Conservation (phyloP, 2,329 filamentous ascomycete genomes). For the Ceratocystis huliohia region DNA sequence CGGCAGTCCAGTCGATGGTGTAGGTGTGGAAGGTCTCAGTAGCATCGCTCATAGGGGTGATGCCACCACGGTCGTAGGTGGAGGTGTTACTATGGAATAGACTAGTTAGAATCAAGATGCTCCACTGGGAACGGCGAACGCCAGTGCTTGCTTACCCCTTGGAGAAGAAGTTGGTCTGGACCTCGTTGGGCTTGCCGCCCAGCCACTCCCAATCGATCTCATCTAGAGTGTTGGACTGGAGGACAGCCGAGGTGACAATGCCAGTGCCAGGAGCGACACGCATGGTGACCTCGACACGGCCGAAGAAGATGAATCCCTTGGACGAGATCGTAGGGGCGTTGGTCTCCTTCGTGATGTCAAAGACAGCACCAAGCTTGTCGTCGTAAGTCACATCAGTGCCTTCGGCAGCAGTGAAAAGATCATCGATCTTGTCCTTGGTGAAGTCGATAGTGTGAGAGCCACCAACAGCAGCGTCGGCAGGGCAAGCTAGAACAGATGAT, state of each 20-base stretch:
- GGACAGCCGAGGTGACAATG: slow-evolving; percentile 77
- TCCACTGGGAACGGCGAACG: too few species aligned
- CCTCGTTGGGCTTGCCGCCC: slow-evolving; percentile 58
- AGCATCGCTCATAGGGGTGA: slow-evolving; percentile 40
- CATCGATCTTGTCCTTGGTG: slow-evolving; percentile 51
- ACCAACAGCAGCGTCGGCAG: slow-evolving; percentile 64
- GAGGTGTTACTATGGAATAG: slow-evolving; percentile 37
- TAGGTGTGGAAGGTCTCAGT: slow-evolving; percentile 50
- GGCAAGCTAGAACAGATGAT: slow-evolving; percentile 41
- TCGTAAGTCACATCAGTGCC: slow-evolving; percentile 40
- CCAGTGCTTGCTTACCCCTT: slow-evolving; percentile 38
- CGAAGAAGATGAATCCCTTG: slow-evolving; percentile 94
- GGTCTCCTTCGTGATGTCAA: slow-evolving; percentile 53
- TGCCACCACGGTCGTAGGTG: slow-evolving; percentile 49
- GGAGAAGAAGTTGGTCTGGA: slow-evolving; percentile 79
- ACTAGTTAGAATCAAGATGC: background rate
- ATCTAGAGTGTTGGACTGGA: slow-evolving; percentile 79
- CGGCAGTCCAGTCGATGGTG: slow-evolving; percentile 53
- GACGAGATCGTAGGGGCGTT: slow-evolving; percentile 62
- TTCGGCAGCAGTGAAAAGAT: slow-evolving; percentile 36
- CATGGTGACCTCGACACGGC: slow-evolving; percentile 65
- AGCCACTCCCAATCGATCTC: slow-evolving; percentile 98
- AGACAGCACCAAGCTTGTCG: slow-evolving; percentile 37
- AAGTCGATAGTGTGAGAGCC: slow-evolving; percentile 56
- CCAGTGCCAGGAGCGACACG: slow-evolving; percentile 69